Conservation (phyloP, 2,329 filamentous ascomycete genomes). For the Rhinocladiella similis region DNA sequence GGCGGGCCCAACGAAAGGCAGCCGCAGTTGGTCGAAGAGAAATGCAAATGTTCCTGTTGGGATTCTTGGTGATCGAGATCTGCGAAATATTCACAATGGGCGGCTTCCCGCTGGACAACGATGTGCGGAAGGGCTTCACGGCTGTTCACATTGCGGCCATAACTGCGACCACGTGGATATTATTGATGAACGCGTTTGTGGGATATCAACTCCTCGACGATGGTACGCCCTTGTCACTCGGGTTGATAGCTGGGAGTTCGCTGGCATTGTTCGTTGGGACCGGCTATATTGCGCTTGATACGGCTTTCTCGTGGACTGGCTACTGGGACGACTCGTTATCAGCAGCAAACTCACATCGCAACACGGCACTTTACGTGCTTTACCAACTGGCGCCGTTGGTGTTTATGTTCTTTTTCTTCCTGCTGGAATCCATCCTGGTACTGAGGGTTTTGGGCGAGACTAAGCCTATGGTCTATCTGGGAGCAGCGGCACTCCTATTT, state of each 20-base stretch:
- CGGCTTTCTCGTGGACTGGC: slow-evolving; percentile 79
- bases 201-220: slow-evolving; percentile 94
- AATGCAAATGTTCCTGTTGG: slow-evolving; percentile 89
- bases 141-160: slow-evolving; percentile 90
- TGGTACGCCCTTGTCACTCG: slow-evolving; percentile 80
- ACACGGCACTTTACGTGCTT: slow-evolving; percentile 87
- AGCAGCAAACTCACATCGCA: slow-evolving; percentile 58
- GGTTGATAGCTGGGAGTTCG: slow-evolving; percentile 71
- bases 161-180: slow-evolving; percentile 81
- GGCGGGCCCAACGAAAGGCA: slow-evolving; percentile 82
- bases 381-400: slow-evolving; percentile 88
- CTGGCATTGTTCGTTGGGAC: slow-evolving; percentile 78
- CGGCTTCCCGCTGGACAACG: slow-evolving; percentile 73
- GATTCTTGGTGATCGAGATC: slow-evolving; percentile 83
- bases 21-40: slow-evolving; percentile 94
- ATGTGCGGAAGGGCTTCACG: slow-evolving; percentile 76
- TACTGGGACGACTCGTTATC: slow-evolving; percentile 67
- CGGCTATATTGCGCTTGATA: slow-evolving; percentile 94
- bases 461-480: slow-evolving; percentile 87
- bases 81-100: slow-evolving; percentile 97
- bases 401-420: slow-evolving; percentile 84
- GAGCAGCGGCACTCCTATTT: slow-evolving; percentile 74
- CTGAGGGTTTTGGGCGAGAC: slow-evolving; percentile 81
- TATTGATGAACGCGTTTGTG: slow-evolving; percentile 87
- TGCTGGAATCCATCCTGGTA: slow-evolving; percentile 81